These are phyloP conservation scores for Larix kaempferi DNA, from an alignment of 75 land plant genomes.

Conservation along the genomic window DNA sequence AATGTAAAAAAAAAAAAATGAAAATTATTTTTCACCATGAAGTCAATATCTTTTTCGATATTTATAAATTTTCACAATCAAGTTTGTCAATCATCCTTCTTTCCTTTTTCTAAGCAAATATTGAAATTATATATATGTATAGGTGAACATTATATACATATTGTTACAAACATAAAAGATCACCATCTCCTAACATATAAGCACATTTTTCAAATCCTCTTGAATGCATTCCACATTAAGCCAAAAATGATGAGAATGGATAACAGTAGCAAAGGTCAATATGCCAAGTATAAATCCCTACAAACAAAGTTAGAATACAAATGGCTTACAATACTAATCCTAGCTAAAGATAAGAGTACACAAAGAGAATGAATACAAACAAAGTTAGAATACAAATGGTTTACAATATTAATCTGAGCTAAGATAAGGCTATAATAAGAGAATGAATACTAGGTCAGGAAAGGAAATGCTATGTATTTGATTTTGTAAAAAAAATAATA, in stretches of 20 bases:
- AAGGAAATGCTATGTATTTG: not conserved
- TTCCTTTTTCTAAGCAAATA: conserved; percentile 24
- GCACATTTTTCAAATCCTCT: conserved; percentile 73
- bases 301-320: not conserved
- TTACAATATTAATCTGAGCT: too few relatives aligned
- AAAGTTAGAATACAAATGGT: too few relatives aligned
- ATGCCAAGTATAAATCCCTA: conserved; percentile 78
- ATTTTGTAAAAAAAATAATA: not conserved
- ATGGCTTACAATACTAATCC: not conserved
- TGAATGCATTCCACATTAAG: conserved; percentile 78
- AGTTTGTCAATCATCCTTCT: conserved; percentile 45
- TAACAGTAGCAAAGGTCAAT: conserved; percentile 52
- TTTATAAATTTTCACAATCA: not conserved
- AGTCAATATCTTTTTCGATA: not conserved
- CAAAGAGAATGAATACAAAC: too few relatives aligned
- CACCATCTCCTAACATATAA: too few relatives aligned
- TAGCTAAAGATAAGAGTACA: not conserved
- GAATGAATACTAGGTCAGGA: not conserved
- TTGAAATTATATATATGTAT: conserved; percentile 55
- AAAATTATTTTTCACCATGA: not conserved
- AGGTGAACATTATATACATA: conserved; percentile 79
- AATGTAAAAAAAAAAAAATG: not conserved
- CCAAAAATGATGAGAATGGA: conserved; percentile 73
- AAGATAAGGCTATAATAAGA: not conserved
- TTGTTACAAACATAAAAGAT: conserved; percentile 77